Evolutionary conservation across 192 early-diverging fungal species (phyloP).

Genomic region (Coemansia furcata): DNA sequence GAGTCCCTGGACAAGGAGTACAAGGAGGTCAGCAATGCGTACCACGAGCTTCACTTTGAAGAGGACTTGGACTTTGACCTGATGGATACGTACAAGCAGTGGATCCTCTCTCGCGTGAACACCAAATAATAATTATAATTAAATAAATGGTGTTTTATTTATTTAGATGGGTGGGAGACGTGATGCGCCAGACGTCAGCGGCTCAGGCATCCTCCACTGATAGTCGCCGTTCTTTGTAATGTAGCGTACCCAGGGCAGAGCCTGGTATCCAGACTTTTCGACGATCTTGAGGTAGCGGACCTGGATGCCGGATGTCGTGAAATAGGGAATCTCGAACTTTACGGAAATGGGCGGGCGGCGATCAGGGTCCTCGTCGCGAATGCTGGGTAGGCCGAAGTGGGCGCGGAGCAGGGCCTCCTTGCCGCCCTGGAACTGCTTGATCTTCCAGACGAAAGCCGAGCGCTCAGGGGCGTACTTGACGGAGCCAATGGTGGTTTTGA

Average conservation of each 20-base stretch:
- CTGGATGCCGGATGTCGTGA: conserved; percentile 87
- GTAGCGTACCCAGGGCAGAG: conserved; percentile 86
- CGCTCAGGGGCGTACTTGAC: conserved; percentile 93
- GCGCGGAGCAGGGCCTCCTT: conserved; percentile 93
- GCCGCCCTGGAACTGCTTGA: conserved; percentile 97
- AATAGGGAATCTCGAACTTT: conserved; percentile 89
- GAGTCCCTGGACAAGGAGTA: conserved; percentile 47
- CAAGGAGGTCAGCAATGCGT: conserved; percentile 27
- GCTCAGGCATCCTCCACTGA: conserved; percentile 88
- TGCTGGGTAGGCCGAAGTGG: conserved; percentile 81
- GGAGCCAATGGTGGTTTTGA: conserved; percentile 86
- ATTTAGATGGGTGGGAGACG: conserved; percentile 62
- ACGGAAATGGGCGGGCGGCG: conserved; percentile 80
- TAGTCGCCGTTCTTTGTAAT: conserved; percentile 94
- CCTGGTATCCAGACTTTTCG: conserved; percentile 86
- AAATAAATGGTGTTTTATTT: not conserved
- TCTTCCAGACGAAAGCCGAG: conserved; percentile 94
- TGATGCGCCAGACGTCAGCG: conserved; percentile 67
- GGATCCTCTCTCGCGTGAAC: conserved; percentile 36
- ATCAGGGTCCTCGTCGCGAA: conserved; percentile 80
- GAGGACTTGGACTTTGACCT: conserved; percentile 34
- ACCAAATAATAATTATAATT: not conserved
- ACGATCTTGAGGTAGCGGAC: conserved; percentile 89
- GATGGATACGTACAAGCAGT: conserved; percentile 31
- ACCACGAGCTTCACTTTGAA: conserved; percentile 54